These are phyloP conservation scores for Lolium perenne DNA, from an alignment of 176 grass and related monocot genomes.

Conservation along the genomic window DNA sequence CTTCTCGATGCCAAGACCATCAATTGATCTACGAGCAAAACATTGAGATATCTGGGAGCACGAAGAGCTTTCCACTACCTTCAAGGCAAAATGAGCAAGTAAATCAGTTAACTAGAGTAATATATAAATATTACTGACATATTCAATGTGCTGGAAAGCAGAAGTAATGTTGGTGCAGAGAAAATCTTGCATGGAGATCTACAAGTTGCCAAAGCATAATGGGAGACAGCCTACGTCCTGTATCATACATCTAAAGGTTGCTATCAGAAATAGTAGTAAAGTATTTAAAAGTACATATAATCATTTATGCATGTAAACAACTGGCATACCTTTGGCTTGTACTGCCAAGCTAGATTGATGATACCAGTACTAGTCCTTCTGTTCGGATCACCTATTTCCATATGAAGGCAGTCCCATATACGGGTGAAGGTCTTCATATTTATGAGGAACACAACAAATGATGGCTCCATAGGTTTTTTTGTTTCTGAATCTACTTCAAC, in stretches of 20 bases:
- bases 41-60: background rate
- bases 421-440: conserved; percentile 48
- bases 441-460: conserved; percentile 49
- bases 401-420: conserved; percentile 44
- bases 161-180: background rate
- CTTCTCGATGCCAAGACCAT: background rate
- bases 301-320: conserved; percentile 2
- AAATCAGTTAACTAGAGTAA: background rate
- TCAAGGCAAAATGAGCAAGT: background rate
- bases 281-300: background rate
- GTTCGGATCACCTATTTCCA: background rate
- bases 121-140: background rate
- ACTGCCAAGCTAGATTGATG: background rate
- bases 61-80: background rate
- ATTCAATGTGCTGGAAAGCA: background rate
- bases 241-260: background rate
- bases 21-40: background rate
- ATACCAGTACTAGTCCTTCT: background rate
- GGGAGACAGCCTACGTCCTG: background rate
- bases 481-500: background rate
- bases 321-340: conserved; percentile 21
- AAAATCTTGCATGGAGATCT: background rate
- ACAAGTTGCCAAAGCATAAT: background rate
- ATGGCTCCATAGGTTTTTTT: background rate
- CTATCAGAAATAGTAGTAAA: background rate